Conservation (phyloP, 139 green algal genomes). For the Raphidocelis subcapitata region DNA sequence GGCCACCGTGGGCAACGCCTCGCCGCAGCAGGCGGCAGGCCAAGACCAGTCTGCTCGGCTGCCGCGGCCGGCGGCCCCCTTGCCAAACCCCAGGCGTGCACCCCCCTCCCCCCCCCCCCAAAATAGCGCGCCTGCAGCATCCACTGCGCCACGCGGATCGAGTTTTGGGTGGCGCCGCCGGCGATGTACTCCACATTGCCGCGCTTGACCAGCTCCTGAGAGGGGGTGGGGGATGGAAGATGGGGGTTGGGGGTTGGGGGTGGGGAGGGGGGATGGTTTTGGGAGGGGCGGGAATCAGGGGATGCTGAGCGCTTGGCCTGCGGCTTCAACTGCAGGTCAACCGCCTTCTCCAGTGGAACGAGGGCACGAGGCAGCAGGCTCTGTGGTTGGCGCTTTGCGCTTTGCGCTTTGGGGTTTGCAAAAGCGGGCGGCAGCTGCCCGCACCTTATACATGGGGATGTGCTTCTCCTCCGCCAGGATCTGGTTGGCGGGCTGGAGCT, state of each 20-base stretch:
- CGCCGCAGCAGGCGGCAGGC: too few relatives aligned
- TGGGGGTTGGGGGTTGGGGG: background rate
- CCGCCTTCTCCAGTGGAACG: background rate
- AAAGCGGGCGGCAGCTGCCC: too few relatives aligned
- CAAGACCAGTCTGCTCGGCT: too few relatives aligned
- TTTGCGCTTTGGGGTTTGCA: too few relatives aligned
- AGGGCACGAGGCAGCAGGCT: background rate
- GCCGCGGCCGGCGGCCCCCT: too few relatives aligned
- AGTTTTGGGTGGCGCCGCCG: constrained; percentile 97
- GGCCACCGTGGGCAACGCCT: too few relatives aligned
- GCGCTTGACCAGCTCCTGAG: constrained; percentile 80
- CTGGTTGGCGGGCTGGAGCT: constrained; percentile 93
- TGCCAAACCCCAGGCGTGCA: too few relatives aligned
- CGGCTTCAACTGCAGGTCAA: too few relatives aligned
- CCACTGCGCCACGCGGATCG: constrained; percentile 96
- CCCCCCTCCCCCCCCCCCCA: constrained; percentile 14
- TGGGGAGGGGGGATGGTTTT: background rate
- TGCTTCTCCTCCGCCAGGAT: constrained; percentile 99
- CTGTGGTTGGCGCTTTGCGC: background rate
- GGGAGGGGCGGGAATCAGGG: too few relatives aligned
- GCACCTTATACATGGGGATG: constrained; percentile 88
- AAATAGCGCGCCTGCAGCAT: constrained; percentile 77
- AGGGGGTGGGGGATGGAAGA: background rate
- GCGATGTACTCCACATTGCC: constrained; percentile 94
- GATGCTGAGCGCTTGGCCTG: too few relatives aligned